A percentile compares a stretch with the other conserved stretches of the same genome.
Conservation (phyloP, 768 basidiomycete species). For the Tulasnella sp. region DNA sequence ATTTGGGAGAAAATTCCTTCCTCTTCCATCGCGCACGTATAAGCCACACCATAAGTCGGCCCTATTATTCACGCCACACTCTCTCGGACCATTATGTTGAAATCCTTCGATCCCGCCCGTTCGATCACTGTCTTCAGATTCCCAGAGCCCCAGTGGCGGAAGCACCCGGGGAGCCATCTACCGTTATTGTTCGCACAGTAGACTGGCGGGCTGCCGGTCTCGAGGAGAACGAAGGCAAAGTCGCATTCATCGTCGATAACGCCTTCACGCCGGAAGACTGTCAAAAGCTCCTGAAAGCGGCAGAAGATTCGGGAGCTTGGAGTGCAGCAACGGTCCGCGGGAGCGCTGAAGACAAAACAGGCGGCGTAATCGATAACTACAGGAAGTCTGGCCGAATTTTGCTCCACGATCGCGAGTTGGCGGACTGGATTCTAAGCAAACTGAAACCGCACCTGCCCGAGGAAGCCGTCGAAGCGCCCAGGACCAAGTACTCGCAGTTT, state of each 20-base stretch:
- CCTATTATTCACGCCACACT: neutral
- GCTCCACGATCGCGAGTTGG: slow-evolving; percentile 20
- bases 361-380: neutral
- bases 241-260: slow-evolving; percentile 30
- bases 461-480: neutral
- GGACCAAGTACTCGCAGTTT: neutral
- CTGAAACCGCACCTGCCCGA: slow-evolving; percentile 20
- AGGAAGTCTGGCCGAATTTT: slow-evolving; percentile 29
- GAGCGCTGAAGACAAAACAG: neutral
- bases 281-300: slow-evolving; percentile 22
- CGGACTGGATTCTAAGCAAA: slow-evolving; percentile 28
- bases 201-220: slow-evolving; percentile 24
- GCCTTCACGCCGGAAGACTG: slow-evolving; percentile 29
- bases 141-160: neutral
- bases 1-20: too few relatives aligned
- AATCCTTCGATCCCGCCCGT: neutral
- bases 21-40: too few relatives aligned
- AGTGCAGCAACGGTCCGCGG: slow-evolving; percentile 15
- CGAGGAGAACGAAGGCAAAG: slow-evolving; percentile 26
- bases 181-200: slow-evolving; percentile 20
- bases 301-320: slow-evolving; percentile 16
- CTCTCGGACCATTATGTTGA: neutral
- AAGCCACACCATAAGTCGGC: too few relatives aligned
- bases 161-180: slow-evolving; percentile 5
- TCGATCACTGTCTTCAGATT: neutral